Conservation (phyloP, 148 eudicot species). For the Arbutus unedo region DNA sequence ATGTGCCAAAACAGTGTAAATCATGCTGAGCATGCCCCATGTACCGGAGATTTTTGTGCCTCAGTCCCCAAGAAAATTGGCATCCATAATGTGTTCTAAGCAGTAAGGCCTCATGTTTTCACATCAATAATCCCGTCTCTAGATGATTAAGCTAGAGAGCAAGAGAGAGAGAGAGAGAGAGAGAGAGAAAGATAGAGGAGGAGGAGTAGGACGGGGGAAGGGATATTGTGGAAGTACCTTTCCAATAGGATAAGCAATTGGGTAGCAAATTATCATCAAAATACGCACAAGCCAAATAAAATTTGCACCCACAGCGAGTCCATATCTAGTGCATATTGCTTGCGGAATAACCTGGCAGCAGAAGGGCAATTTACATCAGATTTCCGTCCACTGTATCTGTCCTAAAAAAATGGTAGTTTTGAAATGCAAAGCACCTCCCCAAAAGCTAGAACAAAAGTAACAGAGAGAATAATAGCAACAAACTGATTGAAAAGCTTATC, state of each 20-base stretch:
- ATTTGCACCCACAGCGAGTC: conserved; percentile 93
- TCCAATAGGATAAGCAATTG: conserved; percentile 88
- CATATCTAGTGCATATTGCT: conserved; percentile 86
- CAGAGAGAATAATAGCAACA: conserved; percentile 78
- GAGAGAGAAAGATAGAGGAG: not conserved
- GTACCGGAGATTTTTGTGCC: not conserved
- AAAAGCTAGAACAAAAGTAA: conserved; percentile 79
- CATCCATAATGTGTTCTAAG: not conserved
- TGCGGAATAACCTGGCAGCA: conserved; percentile 90
- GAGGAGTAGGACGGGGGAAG: not conserved
- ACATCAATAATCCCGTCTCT: not conserved
- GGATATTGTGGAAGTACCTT: conserved; percentile 43
- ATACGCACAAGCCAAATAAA: conserved; percentile 83
- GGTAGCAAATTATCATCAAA: conserved; percentile 79
- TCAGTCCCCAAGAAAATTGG: not conserved
- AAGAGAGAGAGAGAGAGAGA: not conserved
- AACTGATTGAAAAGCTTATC: conserved; percentile 86
- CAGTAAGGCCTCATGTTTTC: not conserved
- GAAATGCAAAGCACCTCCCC: conserved; percentile 58
- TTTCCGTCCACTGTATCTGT: not conserved
- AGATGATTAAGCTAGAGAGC: not conserved
- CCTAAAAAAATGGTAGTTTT: not conserved
- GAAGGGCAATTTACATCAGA: conserved; percentile 11
- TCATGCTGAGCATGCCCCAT: not conserved
- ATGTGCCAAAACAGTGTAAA: not conserved